Evolutionary conservation across 2,329 filamentous ascomycete species (phyloP).

Genomic region (Ophiobolus disseminans): DNA sequence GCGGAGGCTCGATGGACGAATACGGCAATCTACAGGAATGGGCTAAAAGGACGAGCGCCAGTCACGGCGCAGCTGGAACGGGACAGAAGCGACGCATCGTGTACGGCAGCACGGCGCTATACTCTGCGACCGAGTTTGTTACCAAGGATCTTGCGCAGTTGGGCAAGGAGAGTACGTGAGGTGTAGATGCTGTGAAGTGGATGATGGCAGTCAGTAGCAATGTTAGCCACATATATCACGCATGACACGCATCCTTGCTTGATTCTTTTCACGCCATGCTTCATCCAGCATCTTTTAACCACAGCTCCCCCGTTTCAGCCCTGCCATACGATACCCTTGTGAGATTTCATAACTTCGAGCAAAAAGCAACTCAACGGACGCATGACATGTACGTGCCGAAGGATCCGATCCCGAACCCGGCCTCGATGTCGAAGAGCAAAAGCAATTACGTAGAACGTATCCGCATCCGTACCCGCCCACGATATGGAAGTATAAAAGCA

Average conservation of each 20-base stretch:
- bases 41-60: slow-evolving; percentile 77
- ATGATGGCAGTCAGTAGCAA: neutral
- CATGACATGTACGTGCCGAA: too few species aligned
- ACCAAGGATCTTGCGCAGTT: slow-evolving; percentile 63
- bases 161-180: slow-evolving; percentile 58
- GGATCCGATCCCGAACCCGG: too few species aligned
- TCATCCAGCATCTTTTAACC: too few species aligned
- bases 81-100: slow-evolving; percentile 80
- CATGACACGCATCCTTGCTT: too few species aligned
- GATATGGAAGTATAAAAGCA: neutral
- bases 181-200: neutral
- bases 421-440: neutral
- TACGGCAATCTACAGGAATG: slow-evolving; percentile 98
- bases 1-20: slow-evolving; percentile 97
- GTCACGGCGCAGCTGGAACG: slow-evolving; percentile 54
- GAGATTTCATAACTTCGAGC: too few species aligned
- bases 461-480: neutral
- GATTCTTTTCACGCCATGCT: too few species aligned
- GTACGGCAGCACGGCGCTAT: slow-evolving; percentile 86
- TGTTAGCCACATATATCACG: too few species aligned
- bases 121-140: slow-evolving; percentile 69
- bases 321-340: too few species aligned
- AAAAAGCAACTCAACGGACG: too few species aligned
- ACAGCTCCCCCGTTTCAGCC: too few species aligned
- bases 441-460: neutral